phyloP scores from a whole-genome alignment of 2,329 filamentous ascomycete species.

The Calonectria ilicicola region DNA sequence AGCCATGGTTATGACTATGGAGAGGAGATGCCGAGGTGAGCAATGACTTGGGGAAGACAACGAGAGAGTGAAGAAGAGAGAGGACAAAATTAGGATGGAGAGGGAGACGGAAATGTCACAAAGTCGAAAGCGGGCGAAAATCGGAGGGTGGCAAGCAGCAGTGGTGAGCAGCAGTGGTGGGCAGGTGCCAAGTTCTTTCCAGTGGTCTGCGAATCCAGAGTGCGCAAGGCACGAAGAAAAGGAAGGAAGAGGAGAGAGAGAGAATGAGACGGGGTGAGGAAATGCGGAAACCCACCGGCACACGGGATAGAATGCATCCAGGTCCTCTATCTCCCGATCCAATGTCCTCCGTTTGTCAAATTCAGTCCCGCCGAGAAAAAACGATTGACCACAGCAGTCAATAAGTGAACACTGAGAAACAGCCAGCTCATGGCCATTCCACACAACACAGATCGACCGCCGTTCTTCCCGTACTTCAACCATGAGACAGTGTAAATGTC shows the following conservation, averaged over 20 bases:
- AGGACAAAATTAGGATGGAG: not conserved
- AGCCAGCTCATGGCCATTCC: not conserved
- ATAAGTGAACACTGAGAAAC: not conserved
- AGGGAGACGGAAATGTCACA: not conserved
- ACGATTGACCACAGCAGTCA: too few species aligned
- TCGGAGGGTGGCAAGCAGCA: too few species aligned
- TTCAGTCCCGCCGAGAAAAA: too few species aligned
- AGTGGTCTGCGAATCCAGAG: too few species aligned
- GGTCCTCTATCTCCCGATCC: not conserved
- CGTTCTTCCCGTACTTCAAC: not conserved
- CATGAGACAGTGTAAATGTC: not conserved
- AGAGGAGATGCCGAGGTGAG: not conserved
- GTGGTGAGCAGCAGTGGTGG: not conserved
- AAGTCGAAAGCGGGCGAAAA: not conserved
- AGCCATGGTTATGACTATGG: not conserved
- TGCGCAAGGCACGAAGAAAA: not conserved
- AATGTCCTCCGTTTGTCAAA: too few species aligned
- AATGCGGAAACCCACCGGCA: not conserved
- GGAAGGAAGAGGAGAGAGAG: not conserved
- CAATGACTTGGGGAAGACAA: not conserved
- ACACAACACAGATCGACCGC: not conserved
- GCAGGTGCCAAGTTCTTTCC: not conserved
- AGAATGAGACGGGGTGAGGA: not conserved
- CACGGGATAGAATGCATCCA: not conserved
- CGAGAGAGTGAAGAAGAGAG: too few species aligned